phyloP scores from a whole-genome alignment of 2,329 filamentous ascomycete species.

The Didymella segeticola region DNA sequence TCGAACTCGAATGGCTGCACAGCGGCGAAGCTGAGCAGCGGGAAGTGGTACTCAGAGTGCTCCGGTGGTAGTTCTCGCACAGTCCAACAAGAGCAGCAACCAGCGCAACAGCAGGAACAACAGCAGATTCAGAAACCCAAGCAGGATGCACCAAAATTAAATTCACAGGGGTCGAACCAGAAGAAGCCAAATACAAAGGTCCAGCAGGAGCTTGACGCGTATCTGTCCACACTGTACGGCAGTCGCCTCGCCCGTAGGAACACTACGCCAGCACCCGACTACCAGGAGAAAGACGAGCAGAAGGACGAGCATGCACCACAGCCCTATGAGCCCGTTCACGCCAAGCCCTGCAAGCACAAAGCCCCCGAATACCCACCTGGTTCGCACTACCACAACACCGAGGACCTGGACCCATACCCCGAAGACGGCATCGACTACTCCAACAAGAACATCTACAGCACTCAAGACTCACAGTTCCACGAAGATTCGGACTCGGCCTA shows the following conservation, averaged over 20 bases:
- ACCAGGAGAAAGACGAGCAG: background rate
- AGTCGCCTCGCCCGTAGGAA: background rate
- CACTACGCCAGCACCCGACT: background rate
- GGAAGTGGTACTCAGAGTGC: slow-evolving; percentile 1
- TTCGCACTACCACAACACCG: slow-evolving; percentile 3
- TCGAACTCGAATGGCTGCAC: slow-evolving; percentile 1
- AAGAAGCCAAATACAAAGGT: slow-evolving; percentile 15
- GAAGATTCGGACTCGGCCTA: background rate
- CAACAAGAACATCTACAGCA: slow-evolving; percentile 6
- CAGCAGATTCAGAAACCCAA: background rate
- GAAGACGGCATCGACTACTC: slow-evolving; percentile 6
- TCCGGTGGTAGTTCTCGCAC: background rate
- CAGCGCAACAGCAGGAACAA: background rate
- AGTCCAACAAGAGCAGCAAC: background rate
- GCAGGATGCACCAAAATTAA: background rate
- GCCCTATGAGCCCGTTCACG: background rate
- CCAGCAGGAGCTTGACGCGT: slow-evolving; percentile 26
- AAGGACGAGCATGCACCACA: background rate
- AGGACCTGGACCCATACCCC: slow-evolving; percentile 7
- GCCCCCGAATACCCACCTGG: background rate
- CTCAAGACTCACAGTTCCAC: slow-evolving; percentile 2
- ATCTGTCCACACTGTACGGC: slow-evolving; percentile 18
- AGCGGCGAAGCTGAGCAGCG: background rate
- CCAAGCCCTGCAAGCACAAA: slow-evolving; percentile 5
- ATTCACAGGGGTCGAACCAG: background rate